Conservation (phyloP, 2,329 filamentous ascomycete genomes). For the Beauveria scarabaeidicola region DNA sequence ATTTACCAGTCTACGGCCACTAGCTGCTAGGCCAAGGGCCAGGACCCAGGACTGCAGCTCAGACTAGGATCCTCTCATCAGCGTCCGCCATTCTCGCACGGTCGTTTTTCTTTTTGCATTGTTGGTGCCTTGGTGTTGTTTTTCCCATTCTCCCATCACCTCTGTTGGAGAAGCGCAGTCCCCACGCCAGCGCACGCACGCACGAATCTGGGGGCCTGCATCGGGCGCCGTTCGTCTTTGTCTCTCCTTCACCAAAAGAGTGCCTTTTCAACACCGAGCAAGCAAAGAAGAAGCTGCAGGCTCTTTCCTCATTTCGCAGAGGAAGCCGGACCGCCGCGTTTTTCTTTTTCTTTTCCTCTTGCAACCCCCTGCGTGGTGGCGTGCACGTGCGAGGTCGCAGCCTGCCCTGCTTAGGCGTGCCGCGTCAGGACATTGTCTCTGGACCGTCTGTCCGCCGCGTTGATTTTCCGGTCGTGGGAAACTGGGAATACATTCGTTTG, state of each 20-base stretch:
- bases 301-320: not conserved
- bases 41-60: not conserved
- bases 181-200: not conserved
- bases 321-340: not conserved
- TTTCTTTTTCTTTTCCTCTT: not conserved
- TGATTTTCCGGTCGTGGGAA: not conserved
- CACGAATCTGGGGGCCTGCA: not conserved
- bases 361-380: not conserved
- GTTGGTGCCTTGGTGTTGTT: not conserved
- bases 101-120: not conserved
- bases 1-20: too few species aligned
- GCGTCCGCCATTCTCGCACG: not conserved
- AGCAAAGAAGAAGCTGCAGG: not conserved
- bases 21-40: not conserved
- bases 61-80: not conserved
- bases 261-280: not conserved
- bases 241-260: not conserved
- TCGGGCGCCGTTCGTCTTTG: not conserved
- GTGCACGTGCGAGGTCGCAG: not conserved
- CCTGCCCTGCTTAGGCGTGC: not conserved
- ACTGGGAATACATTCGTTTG: not conserved
- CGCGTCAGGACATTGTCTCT: conserved; percentile 2
- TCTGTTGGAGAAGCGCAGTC: not conserved
- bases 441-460: not conserved
- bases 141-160: not conserved